Evolutionary conservation across 2,329 filamentous ascomycete species (phyloP).

Genomic region (Nemania bipapillata): DNA sequence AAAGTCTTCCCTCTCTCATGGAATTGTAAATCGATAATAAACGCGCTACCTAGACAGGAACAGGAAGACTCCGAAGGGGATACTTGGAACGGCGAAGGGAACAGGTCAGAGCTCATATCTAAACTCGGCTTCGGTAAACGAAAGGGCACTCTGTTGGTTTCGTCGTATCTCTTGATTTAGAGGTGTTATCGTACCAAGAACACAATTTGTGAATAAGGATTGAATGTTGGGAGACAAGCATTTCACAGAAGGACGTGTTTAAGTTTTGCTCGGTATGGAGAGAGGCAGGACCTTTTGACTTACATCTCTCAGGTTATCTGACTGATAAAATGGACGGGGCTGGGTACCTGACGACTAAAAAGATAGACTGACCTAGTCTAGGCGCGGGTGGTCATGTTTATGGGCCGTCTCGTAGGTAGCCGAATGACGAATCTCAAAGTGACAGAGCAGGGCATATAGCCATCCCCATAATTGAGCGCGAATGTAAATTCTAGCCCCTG

Average conservation of each 20-base stretch:
- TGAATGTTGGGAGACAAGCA: background rate
- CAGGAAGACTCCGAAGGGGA: background rate
- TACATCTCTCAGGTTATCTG: background rate
- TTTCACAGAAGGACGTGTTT: background rate
- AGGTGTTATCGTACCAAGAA: background rate
- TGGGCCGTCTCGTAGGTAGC: background rate
- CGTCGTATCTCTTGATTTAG: background rate
- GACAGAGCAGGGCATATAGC: too few species aligned
- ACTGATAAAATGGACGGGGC: background rate
- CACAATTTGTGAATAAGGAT: too few species aligned
- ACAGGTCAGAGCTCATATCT: background rate
- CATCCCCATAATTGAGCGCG: too few species aligned
- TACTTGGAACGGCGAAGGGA: background rate
- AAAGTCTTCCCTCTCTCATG: constrained; percentile 28
- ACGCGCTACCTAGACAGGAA: background rate
- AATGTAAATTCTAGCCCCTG: too few species aligned
- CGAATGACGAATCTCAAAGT: background rate
- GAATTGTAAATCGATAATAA: constrained; percentile 11
- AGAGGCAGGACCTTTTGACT: background rate
- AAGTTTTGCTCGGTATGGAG: background rate
- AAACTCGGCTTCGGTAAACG: background rate
- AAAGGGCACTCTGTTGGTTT: background rate
- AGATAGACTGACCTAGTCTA: background rate
- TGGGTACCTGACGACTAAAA: background rate
- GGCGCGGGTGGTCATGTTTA: background rate